Evolutionary conservation across 306 rosid species (phyloP).

Genomic region (Spatholobus suberectus): DNA sequence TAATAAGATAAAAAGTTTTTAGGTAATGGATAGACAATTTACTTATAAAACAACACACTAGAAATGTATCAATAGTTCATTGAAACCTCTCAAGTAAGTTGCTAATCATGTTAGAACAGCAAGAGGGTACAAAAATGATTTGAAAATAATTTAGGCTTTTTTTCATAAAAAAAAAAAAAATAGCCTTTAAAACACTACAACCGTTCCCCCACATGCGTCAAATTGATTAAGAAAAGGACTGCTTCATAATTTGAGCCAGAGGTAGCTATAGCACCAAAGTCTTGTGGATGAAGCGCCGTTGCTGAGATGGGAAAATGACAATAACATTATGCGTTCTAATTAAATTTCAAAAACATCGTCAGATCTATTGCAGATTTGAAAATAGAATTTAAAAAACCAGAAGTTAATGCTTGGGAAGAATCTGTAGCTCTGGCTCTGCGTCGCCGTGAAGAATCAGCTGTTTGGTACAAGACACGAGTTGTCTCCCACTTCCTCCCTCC

Average conservation of each 20-base stretch:
- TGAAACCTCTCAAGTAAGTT: neutral
- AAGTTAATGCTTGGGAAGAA: constrained; percentile 38
- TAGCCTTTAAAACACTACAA: neutral
- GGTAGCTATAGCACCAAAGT: neutral
- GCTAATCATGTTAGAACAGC: neutral
- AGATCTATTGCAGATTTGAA: constrained; percentile 12
- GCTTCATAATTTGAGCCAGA: neutral
- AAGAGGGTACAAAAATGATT: neutral
- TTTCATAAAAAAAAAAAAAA: no score
- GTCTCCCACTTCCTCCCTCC: constrained; percentile 33
- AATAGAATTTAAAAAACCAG: neutral
- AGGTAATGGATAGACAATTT: no score
- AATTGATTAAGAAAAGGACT: constrained; percentile 15
- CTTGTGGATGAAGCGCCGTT: neutral
- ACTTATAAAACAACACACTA: neutral
- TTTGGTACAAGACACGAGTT: constrained; percentile 36
- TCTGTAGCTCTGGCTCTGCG: constrained; percentile 28
- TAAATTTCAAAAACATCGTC: no score
- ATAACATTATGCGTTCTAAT: neutral
- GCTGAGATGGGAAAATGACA: constrained; percentile 3
- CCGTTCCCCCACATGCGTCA: neutral
- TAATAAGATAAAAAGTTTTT: no score
- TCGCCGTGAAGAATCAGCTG: constrained; percentile 54
- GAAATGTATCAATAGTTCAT: neutral
- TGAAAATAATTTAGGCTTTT: neutral